Evolutionary conservation across 495 filamentous ascomycete genomes (phyloP), one percentile per base, ranked within the genome.

Genomic region (Penicillium longicatenatum): DNA sequence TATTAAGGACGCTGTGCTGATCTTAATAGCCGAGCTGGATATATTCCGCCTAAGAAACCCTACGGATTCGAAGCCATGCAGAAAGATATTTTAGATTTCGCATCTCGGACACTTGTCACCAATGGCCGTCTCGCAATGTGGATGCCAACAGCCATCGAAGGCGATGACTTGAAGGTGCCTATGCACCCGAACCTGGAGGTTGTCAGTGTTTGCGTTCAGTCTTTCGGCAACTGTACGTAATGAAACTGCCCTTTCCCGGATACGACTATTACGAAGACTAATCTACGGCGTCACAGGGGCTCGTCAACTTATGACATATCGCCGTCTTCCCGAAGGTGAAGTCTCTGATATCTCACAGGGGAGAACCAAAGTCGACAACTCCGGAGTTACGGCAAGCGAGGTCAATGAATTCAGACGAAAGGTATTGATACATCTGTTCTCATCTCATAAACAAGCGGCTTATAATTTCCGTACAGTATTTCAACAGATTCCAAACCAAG

Each of bases 91-190:
- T 80, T 98, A 11, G 78, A 86, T 26, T 99, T 98, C 65, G 84
- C 92, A 0, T 82, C 86, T 1, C 74, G 80, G 12, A 86, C 83
- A n/a, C 77, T 99, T 4, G 90, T 97, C n/a, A 86, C 90, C 31
- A 75, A 84, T 58, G 95, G 92, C 0, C 78, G 94, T 44, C 66
- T 98, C 2, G 89, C 85, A 9, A 92, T 99, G 79, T 99, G 94
- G 94, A 97, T 98, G 92, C 94, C 94, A 0, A 96, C 92, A 2
- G 85, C 91, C 1, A 93, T 90, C 67, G 91, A 94, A 52, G 82
- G 82, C 26, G 77, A 83, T 10, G 89, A 92, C 63, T 82, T 97
- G 8, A 76, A 83, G 0, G 81, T 95, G 16, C 94, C 94, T 2
- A 82, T 77, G 50, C 91, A 97, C 69, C 87, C 88, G 6, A 83